Conservation (phyloP, 2,329 filamentous ascomycete species). For the Cladophialophora carrionii region DNA sequence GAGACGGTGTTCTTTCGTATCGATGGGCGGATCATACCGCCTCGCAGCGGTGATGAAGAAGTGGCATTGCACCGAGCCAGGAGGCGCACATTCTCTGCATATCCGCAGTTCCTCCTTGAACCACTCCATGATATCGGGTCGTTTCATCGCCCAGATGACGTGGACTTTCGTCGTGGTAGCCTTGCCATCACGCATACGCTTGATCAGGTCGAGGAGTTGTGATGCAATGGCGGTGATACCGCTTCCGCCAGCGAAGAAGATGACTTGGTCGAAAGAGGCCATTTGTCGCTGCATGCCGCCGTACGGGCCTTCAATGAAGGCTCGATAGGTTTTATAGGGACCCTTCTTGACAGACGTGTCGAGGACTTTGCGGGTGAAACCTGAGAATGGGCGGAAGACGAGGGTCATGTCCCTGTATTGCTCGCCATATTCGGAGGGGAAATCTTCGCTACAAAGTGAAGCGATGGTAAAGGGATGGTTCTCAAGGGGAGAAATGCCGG, state of each 20-base stretch:
- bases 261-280: constrained; percentile 88
- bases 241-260: constrained; percentile 90
- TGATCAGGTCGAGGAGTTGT: constrained; percentile 90
- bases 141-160: constrained; percentile 91
- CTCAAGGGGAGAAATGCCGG: constrained; percentile 83
- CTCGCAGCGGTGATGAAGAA: constrained; percentile 89
- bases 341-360: constrained; percentile 81
- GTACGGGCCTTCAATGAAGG: constrained; percentile 91
- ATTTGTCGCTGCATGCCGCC: constrained; percentile 90
- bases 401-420: constrained; percentile 85
- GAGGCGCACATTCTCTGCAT: constrained; percentile 84
- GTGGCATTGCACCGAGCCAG: constrained; percentile 86
- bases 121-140: constrained; percentile 94
- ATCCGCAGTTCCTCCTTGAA: constrained; percentile 94
- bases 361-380: constrained; percentile 85
- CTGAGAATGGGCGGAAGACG: constrained; percentile 87
- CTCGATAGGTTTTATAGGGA: constrained; percentile 87
- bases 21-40: constrained; percentile 46
- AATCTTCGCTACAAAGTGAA: constrained; percentile 88
- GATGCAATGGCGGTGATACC: constrained; percentile 93
- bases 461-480: constrained; percentile 96
- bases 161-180: constrained; percentile 88
- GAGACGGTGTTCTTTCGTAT: constrained; percentile 56
- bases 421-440: constrained; percentile 87
- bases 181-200: constrained; percentile 92